phyloP scores from a whole-genome alignment of 768 basidiomycete genomes.

The Collybia mongolica region DNA sequence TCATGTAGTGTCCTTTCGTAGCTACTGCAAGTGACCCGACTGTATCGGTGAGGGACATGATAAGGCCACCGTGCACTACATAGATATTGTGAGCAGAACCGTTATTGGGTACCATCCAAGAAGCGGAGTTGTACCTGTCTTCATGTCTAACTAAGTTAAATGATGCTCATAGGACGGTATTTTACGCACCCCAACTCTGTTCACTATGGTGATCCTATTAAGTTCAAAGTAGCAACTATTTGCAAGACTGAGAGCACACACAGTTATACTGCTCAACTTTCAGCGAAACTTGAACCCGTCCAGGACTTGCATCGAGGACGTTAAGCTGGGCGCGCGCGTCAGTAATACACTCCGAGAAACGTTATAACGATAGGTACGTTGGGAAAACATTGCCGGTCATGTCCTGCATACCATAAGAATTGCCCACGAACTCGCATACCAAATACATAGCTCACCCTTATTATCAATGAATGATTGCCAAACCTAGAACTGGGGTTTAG shows the following conservation, averaged over 20 bases:
- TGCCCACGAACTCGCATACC: background rate
- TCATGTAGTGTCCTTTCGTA: conserved; percentile 81
- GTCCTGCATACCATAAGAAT: conserved; percentile 44
- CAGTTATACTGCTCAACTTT: conserved; percentile 75
- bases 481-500: conserved; percentile 42
- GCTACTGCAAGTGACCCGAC: conserved; percentile 84
- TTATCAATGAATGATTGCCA: conserved; percentile 81
- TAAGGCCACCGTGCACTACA: conserved; percentile 74
- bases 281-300: conserved; percentile 65
- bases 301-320: conserved; percentile 67
- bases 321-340: conserved; percentile 43
- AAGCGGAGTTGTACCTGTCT: conserved; percentile 34
- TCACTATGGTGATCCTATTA: conserved; percentile 46
- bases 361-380: conserved; percentile 43
- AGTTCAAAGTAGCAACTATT: background rate
- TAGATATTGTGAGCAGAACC: background rate
- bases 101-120: background rate
- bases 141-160: conserved; percentile 2
- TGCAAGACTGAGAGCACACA: conserved; percentile 28
- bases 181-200: conserved; percentile 71
- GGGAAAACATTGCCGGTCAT: conserved; percentile 79
- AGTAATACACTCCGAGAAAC: background rate
- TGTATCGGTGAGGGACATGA: conserved; percentile 82
- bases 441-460: conserved; percentile 45
- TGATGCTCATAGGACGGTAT: background rate